Evolutionary conservation across 371 early-diverging fungal genomes (phyloP), one percentile per base, ranked within the genome.

Genomic region (Pancytospora philotis): DNA sequence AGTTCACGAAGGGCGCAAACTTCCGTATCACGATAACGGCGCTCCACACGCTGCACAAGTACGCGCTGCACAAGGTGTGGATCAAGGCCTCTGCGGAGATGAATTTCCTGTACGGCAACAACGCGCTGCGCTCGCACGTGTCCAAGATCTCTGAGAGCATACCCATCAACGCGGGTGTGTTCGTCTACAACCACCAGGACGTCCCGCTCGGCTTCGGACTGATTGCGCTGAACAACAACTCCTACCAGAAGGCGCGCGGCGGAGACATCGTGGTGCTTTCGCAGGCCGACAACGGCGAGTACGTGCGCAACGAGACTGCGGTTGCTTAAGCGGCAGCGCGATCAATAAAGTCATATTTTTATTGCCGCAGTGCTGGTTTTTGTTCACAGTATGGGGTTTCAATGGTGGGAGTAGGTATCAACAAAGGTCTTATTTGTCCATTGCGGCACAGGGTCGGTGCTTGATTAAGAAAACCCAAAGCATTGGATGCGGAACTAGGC

Each of bases 281-380:
- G 75, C 98, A 98, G 83, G 87, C 93, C 10, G 98, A 98, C 85
- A 87, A 89, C 55, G 98, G 98, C 70, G 95, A 94, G 83, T 98
- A 95, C 82, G 38, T 84, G 28, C 69, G 84, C 70, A 61, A 64
- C 8, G 81, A 83, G 56, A 38, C 38, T 39, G 62, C 51, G 1
- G 30, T 71, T 16, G 50, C 41, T 45, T 71, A 66, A 53, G 27
- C n/a, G n/a, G n/a, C n/a, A n/a, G n/a, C n/a, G n/a, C n/a, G n/a
- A n/a, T n/a, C n/a, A n/a, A n/a, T n/a, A n/a, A n/a, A n/a, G n/a
- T n/a, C n/a, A n/a, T n/a, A n/a, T n/a, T n/a, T n/a, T n/a, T n/a
- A n/a, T n/a, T n/a, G n/a, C n/a, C n/a, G n/a, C n/a, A n/a, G n/a
- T n/a, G n/a, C n/a, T n/a, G n/a, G n/a, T n/a, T n/a, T n/a, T n/a